Base-by-base conservation (phyloP, 2,329 filamentous ascomycete genomes). In the Sarocladium oryzae region DNA sequence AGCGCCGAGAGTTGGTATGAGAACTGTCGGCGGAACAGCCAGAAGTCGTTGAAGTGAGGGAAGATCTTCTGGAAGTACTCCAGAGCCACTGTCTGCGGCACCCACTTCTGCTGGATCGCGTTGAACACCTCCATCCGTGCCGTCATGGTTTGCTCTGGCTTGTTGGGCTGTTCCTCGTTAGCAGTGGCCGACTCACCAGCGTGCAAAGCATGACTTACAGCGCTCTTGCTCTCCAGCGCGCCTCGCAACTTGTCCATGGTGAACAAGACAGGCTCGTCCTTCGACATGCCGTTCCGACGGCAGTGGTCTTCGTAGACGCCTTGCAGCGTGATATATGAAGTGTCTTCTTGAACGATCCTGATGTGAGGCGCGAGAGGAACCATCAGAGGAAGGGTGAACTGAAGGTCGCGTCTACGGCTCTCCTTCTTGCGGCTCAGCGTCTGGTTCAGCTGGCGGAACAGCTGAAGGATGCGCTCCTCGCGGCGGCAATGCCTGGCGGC, bases 361-460 rank as follows among this genome's bases (percentile, higher is more conserved):
- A 97, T 95, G 66, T 95, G 89, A 18, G 93, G 92, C 40, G 93
- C 92, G 52, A 99, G 78, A 9, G 95, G 95, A 53, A 99, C 84
- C 85, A 99, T 96, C 57, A 96, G 75, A 1, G 93, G 95, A 49
- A 99, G 79, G 57, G 95, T 93, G 73, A 99, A 99, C 67, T 95
- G 92, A 57, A 99, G 72, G 63, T 97, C 96, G 49, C 93, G 85
- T 20, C 92, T 86, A 50, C 93, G 82, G 61, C 88, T 95, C 70
- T 99, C 93, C 74, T 99, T 99, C 64, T 92, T 88, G 66, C 95
- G 93, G 33, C 84, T 77, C 54, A 99, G 74, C 3, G 89, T 88
- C 63, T 92, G 90, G 69, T 99, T 99, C 71, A 99, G 91, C 60
- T 96, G 95, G 40, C 95, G 82, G 84, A 99, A 99, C 11, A 99